phyloP scores from a whole-genome alignment of 306 rosid genomes.

The Mimosa pudica region DNA sequence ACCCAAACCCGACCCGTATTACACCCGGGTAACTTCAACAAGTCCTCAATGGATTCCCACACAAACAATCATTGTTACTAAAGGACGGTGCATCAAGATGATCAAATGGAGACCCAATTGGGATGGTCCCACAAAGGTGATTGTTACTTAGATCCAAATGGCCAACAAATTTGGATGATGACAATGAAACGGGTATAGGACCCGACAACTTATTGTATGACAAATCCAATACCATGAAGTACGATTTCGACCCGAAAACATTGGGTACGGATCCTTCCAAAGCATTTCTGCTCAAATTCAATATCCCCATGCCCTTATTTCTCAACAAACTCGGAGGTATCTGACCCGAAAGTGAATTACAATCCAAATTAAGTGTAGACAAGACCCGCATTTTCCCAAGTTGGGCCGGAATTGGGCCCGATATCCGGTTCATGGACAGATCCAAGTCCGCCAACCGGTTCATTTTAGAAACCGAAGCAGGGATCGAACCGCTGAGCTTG shows the following conservation, averaged over 20 bases:
- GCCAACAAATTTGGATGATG: constrained; percentile 65
- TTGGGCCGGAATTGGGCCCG: constrained; percentile 57
- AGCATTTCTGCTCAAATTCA: constrained; percentile 80
- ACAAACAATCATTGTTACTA: constrained; percentile 71
- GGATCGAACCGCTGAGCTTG: constrained; percentile 65
- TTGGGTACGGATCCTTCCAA: constrained; percentile 70
- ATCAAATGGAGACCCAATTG: constrained; percentile 79
- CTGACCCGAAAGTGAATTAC: constrained; percentile 63
- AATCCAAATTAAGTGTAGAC: constrained; percentile 63
- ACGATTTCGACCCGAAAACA: constrained; percentile 59
- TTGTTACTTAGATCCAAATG: constrained; percentile 82
- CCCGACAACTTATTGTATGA: constrained; percentile 74
- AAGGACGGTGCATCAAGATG: constrained; percentile 83
- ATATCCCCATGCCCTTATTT: constrained; percentile 67
- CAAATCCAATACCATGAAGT: constrained; percentile 79
- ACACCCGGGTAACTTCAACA: constrained; percentile 39
- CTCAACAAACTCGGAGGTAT: constrained; percentile 56
- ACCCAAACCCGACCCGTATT: not conserved
- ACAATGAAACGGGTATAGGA: constrained; percentile 62
- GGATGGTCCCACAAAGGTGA: constrained; percentile 83
- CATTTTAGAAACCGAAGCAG: constrained; percentile 50
- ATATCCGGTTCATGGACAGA: constrained; percentile 63
- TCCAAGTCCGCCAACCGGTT: constrained; percentile 79
- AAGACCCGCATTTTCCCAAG: constrained; percentile 82
- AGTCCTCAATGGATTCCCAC: constrained; percentile 78